A percentile compares a stretch with the other conserved stretches of the same genome.
These are phyloP conservation scores for Taphrina flavorubra DNA, from an alignment of 1,139 yeast genomes.

Conservation along the genomic window DNA sequence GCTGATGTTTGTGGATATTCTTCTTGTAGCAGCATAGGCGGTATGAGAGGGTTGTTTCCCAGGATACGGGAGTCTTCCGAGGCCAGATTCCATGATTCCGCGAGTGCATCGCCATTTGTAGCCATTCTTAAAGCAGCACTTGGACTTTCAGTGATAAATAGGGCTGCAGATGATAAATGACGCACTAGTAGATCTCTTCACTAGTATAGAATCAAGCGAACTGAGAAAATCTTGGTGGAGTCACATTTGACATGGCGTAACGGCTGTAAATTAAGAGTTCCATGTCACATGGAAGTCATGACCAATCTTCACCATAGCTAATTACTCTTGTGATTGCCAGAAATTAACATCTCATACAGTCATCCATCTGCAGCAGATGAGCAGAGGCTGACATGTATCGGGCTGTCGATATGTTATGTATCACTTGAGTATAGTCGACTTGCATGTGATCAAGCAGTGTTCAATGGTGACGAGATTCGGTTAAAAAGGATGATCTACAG, in stretches of 20 bases:
- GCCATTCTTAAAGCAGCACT: constrained; percentile 4
- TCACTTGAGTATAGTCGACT: no score
- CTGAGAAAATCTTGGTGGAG: constrained; percentile 24
- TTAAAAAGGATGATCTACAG: no score
- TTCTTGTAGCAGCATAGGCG: constrained; percentile 92
- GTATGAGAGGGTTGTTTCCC: constrained; percentile 93
- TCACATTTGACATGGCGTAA: neutral
- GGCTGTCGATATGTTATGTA: no score
- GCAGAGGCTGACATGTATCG: no score
- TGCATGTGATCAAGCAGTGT: no score
- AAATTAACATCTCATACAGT: no score
- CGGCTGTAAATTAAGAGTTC: neutral
- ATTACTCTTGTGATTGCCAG: no score
- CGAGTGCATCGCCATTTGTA: constrained; percentile 11
- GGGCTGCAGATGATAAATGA: neutral
- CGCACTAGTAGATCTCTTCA: neutral
- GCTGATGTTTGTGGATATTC: constrained; percentile 74
- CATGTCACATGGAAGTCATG: no score
- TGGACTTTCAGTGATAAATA: neutral
- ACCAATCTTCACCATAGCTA: no score
- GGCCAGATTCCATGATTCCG: constrained; percentile 39
- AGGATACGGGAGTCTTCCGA: constrained; percentile 54
- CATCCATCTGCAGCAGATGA: no score
- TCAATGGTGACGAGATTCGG: no score
- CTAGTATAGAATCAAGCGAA: neutral